Conservation (phyloP, 1,139 yeast species). For the Candida freyschussii region DNA sequence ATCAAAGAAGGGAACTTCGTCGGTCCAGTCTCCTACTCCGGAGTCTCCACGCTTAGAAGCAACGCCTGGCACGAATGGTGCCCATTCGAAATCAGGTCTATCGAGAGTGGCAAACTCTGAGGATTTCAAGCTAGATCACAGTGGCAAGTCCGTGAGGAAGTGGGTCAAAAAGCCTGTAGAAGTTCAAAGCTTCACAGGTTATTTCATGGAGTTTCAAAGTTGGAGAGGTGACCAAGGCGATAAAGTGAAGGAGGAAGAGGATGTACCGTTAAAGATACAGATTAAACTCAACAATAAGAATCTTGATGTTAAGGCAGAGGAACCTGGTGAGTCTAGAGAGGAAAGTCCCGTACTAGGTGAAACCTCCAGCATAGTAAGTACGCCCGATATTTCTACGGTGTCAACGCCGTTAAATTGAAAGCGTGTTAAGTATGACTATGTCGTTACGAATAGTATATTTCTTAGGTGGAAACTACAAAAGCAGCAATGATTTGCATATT, state of each 20-base stretch:
- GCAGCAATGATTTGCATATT: neutral
- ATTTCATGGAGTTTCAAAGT: conserved; percentile 40
- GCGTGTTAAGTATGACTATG: neutral
- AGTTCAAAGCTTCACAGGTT: conserved; percentile 60
- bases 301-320: conserved; percentile 9
- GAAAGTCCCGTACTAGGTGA: conserved; percentile 16
- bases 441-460: too few relatives aligned
- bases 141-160: conserved; percentile 45
- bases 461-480: too few relatives aligned
- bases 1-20: too few relatives aligned
- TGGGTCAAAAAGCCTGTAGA: conserved; percentile 47
- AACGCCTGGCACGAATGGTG: conserved; percentile 7
- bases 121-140: conserved; percentile 35
- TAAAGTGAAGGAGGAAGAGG: conserved; percentile 1
- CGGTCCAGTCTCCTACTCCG: conserved; percentile 8
- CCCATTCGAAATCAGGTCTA: conserved; percentile 6
- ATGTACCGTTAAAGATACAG: conserved; percentile 10
- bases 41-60: conserved; percentile 9
- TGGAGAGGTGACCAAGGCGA: conserved; percentile 30
- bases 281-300: conserved; percentile 17
- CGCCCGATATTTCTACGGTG: conserved; percentile 15
- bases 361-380: conserved; percentile 14
- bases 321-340: conserved; percentile 12
- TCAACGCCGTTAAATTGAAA: conserved; percentile 11
- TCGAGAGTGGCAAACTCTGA: conserved; percentile 12